Evolutionary conservation across 257 asterid genomes (phyloP), one percentile per base, ranked within the genome.

Genomic region (Lantana camara): DNA sequence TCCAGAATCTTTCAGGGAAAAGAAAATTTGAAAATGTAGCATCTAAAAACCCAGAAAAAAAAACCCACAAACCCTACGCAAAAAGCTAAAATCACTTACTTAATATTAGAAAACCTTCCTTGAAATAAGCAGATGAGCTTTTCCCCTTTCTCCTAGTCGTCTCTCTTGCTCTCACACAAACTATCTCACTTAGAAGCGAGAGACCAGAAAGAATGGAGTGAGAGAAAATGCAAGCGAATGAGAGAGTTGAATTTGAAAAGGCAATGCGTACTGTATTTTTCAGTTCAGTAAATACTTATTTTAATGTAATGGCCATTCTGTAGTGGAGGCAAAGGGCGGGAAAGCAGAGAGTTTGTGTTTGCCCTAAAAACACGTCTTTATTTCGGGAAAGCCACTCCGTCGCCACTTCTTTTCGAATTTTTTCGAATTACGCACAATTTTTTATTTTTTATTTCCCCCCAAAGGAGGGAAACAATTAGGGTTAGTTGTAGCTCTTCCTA

Each of bases 321-420:
- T 59, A 16, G 50, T 15, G n/a, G 65, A 34, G 55, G 42, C 65
- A 16, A 70, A 71, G 86, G 80, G 86, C 86, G 86, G 86, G 86
- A 80, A 80, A 74, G 19, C 13, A 4, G 37, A 27, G 40, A 16
- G n/a, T 19, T 21, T 50, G n/a, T n/a, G 4, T 53, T 71, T 74
- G 57, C 76, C 86, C 78, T 58, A 13, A 22, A 7, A 7, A 37
- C 30, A 30, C 0, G 1, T 0, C 3, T 24, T 63, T 60, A 73
- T 76, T 76, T 30, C 82, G 44, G 22, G 13, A 67, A 20, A 10
- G 80, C 82, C 81, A 72, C 55, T 45, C 14, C 47, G 5, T 17
- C 4, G 54, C n/a, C n/a, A 12, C 40, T 57, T 66, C n/a, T 55
- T 58, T 61, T 5, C 14, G 11, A 1, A 0, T 38, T 38, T 38